Conservation (phyloP, 768 basidiomycete species). For the Hericium alpestre region DNA sequence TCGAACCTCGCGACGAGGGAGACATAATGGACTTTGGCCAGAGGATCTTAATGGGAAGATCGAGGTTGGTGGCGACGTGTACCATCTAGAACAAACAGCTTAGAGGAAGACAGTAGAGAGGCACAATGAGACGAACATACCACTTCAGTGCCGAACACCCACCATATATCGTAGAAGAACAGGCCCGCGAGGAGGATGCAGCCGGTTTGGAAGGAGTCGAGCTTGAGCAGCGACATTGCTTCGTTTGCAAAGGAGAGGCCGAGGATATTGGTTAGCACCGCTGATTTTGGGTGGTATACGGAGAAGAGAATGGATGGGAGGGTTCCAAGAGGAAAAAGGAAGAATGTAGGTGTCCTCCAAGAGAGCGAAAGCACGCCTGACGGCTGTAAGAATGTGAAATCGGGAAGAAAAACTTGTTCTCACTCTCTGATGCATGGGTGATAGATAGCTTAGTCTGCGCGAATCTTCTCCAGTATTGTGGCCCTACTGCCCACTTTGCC, state of each 20-base stretch:
- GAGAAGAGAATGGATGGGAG: conserved; percentile 59
- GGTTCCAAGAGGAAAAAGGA: conserved; percentile 47
- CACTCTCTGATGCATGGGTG: background rate
- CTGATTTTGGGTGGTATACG: conserved; percentile 40
- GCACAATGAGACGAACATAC: conserved; percentile 31
- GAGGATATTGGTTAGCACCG: conserved; percentile 65
- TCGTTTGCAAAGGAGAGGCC: conserved; percentile 73
- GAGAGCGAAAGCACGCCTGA: conserved; percentile 32
- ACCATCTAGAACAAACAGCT: conserved; percentile 58
- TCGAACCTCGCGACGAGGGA: conserved; percentile 47
- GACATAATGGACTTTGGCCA: conserved; percentile 64
- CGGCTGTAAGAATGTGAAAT: too few relatives aligned
- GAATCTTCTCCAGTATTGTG: conserved; percentile 46
- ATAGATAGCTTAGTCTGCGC: conserved; percentile 16
- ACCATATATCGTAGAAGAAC: conserved; percentile 91
- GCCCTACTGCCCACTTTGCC: conserved; percentile 37
- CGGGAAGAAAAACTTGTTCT: background rate
- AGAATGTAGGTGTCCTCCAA: conserved; percentile 45
- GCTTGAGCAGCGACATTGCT: conserved; percentile 64
- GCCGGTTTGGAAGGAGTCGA: conserved; percentile 88
- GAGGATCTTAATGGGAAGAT: conserved; percentile 88
- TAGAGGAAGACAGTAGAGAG: background rate
- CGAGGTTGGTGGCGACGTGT: conserved; percentile 79
- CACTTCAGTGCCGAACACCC: conserved; percentile 85
- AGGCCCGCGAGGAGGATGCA: conserved; percentile 71